Conservation (phyloP, 192 early-diverging fungal species). For the Haplosporangium gracile region DNA sequence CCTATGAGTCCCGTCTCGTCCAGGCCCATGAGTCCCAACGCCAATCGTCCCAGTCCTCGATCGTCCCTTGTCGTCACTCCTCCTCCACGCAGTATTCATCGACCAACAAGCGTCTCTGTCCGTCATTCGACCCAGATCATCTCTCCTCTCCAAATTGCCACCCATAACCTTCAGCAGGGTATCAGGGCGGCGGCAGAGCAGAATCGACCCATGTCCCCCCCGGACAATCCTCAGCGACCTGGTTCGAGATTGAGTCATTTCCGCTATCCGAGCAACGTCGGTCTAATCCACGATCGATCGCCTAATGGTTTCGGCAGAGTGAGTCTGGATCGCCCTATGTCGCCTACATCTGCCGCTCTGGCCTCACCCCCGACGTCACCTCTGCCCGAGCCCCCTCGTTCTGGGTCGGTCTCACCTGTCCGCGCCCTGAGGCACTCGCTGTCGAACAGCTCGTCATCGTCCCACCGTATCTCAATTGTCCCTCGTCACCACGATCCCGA, state of each 20-base stretch:
- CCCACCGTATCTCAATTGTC: conserved; percentile 40
- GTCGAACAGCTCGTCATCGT: conserved; percentile 40
- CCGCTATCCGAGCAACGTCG: neutral
- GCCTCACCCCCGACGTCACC: conserved; percentile 34
- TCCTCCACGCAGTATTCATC: conserved; percentile 45
- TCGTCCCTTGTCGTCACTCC: conserved; percentile 43
- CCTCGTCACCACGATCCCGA: conserved; percentile 52
- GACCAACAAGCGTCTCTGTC: conserved; percentile 29
- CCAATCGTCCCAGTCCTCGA: conserved; percentile 23
- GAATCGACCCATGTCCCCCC: neutral
- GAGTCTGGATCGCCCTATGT: conserved; percentile 26
- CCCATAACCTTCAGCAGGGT: neutral
- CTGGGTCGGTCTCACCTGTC: conserved; percentile 2
- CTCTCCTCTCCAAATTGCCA: conserved; percentile 12
- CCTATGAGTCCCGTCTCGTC: conserved; percentile 51
- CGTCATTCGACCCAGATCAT: conserved; percentile 36
- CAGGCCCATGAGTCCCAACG: conserved; percentile 34
- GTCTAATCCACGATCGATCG: neutral
- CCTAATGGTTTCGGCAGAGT: neutral
- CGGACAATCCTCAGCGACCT: neutral
- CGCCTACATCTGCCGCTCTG: conserved; percentile 23
- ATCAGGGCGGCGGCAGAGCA: neutral
- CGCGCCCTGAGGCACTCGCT: conserved; percentile 18
- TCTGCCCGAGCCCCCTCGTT: conserved; percentile 28
- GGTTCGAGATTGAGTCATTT: neutral